Conservation (phyloP, 2,329 filamentous ascomycete species). For the Blastomyces parvus region DNA sequence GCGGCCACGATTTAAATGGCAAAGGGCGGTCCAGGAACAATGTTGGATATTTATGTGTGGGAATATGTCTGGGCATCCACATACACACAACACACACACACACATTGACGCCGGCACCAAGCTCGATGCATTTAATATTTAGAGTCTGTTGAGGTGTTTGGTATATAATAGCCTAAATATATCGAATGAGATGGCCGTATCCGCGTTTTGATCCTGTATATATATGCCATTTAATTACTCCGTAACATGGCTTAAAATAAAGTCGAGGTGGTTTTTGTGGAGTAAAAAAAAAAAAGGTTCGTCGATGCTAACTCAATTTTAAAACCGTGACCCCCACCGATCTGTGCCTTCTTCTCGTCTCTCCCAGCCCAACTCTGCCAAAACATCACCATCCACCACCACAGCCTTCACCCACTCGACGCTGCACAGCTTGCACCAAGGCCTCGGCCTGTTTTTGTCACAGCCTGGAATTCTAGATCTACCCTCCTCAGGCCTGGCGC, state of each 20-base stretch:
- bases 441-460: neutral
- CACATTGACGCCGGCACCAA: neutral
- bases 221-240: neutral
- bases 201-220: neutral
- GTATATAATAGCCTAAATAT: neutral
- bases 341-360: constrained; percentile 13
- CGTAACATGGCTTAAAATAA: neutral
- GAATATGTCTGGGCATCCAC: neutral
- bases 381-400: constrained; percentile 11
- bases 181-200: neutral
- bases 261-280: neutral
- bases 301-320: constrained; percentile 5
- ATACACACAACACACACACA: neutral
- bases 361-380: constrained; percentile 5
- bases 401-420: constrained; percentile 11
- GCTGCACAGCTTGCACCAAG: neutral
- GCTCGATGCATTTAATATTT: neutral
- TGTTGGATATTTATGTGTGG: neutral
- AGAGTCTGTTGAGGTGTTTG: no score
- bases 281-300: constrained; percentile 1
- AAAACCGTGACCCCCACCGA: constrained; percentile 12
- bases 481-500: constrained; percentile 23
- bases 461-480: neutral
- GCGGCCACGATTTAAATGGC: neutral
- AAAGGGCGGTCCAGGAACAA: neutral